Base-by-base conservation (phyloP, 345 rosid species). In the Heritiera littoralis region DNA sequence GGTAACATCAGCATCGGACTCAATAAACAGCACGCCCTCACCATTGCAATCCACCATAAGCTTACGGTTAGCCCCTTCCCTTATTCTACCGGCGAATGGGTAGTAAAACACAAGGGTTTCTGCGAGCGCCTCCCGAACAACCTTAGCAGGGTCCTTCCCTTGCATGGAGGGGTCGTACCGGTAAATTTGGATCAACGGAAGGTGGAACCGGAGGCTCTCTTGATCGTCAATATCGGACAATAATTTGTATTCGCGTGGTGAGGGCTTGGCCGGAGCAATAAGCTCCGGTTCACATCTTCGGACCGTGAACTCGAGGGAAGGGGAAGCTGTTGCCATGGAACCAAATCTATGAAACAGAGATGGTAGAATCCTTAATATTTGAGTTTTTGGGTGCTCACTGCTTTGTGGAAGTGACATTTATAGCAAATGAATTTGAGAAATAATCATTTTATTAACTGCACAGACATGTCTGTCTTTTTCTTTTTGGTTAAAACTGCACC, bases 181-280 rank as follows among this genome's bases (percentile, higher is more conserved):
- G 61, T 88, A 91, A 74, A 89, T 81, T 1, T 80, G 82, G 78
- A 88, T 73, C 1, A 48, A 55, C 1, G 86, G 87, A 60, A 88
- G 66, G 5, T 86, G 89, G 72, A 83, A 83, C 52, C 90, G 86
- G 30, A 86, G 85, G 54, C 85, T 77, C 17, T 86, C 87, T 78
- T 88, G 92, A 72, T 89, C 91, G 14, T 91, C 92, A 28, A 91
- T 85, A 75, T 91, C 91, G 0, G 94, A 91, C 20, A 91, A 85
- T 41, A 70, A 78, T 81, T 84, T 91, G 59, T 69, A 70, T 61
- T 86, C 90, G 14, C 48, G 81, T 2, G 92, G 89, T 1, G 92
- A 86, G 2, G 87, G 90, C 58, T 80, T 83, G 1, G 88, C 87
- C 15, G 91, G 94, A 49, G 78, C 76, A 7, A 90, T 70, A 7